A percentile compares a stretch with the other conserved stretches of the same genome.
Conservation (phyloP, 148 eudicot genomes). For the Heliosperma pusillum region DNA sequence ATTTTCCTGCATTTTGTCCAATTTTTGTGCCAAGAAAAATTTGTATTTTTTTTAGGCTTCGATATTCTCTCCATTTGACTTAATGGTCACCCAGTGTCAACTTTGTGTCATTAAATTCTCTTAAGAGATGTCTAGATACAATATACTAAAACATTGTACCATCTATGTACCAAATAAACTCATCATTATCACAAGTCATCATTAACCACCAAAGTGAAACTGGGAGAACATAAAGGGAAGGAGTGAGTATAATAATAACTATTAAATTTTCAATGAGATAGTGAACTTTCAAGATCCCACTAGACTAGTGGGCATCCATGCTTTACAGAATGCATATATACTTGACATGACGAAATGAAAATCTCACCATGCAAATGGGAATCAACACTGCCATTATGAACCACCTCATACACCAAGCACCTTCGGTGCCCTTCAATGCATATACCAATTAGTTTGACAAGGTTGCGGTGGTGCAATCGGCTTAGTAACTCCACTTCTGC, state of each 20-base stretch:
- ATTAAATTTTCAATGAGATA: too few species aligned
- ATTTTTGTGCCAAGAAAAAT: neutral
- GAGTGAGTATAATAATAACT: too few species aligned
- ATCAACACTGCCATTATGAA: slow-evolving; percentile 92
- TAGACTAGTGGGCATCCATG: neutral
- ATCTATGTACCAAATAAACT: too few species aligned
- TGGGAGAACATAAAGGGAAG: too few species aligned
- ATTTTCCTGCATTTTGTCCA: neutral
- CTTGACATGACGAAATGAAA: neutral
- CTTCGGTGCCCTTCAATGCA: neutral
- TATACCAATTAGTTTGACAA: slow-evolving; percentile 65
- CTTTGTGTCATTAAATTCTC: neutral
- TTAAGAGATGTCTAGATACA: neutral
- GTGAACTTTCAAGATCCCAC: too few species aligned
- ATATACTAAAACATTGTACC: too few species aligned
- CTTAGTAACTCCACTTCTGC: slow-evolving; percentile 98
- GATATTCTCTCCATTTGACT: neutral
- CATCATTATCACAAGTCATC: too few species aligned
- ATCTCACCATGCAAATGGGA: neutral
- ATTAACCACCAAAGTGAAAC: too few species aligned
- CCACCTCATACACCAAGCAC: slow-evolving; percentile 56
- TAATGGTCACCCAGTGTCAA: neutral
- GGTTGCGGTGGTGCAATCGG: slow-evolving; percentile 94
- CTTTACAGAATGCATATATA: neutral
- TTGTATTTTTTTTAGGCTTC: neutral